Conservation (phyloP, 192 early-diverging fungal species). For the Backusella westeae region DNA sequence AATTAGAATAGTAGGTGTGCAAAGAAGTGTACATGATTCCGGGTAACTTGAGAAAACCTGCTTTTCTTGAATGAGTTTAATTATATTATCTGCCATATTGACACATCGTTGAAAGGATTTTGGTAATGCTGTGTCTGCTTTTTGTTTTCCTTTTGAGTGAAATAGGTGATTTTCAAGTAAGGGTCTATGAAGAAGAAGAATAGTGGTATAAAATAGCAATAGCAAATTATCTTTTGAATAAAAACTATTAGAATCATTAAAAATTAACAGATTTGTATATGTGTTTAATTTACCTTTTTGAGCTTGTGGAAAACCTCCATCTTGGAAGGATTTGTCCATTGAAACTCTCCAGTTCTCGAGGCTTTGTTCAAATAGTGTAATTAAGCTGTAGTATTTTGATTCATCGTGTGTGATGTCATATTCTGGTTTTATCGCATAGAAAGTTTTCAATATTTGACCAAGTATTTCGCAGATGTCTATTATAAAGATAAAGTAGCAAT, state of each 20-base stretch:
- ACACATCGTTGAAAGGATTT: conserved; percentile 16
- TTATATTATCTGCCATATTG: conserved; percentile 14
- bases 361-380: conserved; percentile 31
- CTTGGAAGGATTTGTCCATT: conserved; percentile 16
- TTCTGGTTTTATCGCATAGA: conserved; percentile 46
- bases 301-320: background rate
- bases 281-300: conserved; percentile 15
- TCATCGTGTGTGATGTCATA: conserved; percentile 32
- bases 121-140: background rate
- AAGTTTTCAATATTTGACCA: conserved; percentile 42
- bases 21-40: background rate
- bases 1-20: background rate
- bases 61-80: background rate
- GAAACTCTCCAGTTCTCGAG: conserved; percentile 23
- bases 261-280: background rate
- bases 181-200: conserved; percentile 47
- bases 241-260: background rate
- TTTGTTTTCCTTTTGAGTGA: background rate
- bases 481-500: conserved; percentile 41
- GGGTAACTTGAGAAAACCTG: background rate
- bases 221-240: conserved; percentile 16
- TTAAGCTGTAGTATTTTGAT: conserved; percentile 38
- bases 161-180: conserved; percentile 26
- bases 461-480: conserved; percentile 51
- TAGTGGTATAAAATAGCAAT: conserved; percentile 38